Evolutionary conservation across 2,329 filamentous ascomycete species (phyloP).

Genomic region (Dothideomycetes sp.): DNA sequence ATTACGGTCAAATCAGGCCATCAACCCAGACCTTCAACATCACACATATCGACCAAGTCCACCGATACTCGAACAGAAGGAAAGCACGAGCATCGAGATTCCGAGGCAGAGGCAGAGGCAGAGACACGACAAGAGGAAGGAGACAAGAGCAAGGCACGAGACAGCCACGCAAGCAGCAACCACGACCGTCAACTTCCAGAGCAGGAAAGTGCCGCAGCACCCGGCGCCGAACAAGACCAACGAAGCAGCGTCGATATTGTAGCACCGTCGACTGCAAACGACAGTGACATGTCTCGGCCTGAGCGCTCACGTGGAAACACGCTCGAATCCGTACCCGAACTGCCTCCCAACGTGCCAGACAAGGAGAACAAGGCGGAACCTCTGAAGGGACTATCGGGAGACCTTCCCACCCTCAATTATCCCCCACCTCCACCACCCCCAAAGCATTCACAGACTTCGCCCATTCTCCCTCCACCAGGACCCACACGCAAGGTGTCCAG

Average conservation of each 20-base stretch:
- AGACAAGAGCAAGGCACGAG: slow-evolving; percentile 42
- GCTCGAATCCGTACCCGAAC: slow-evolving; percentile 10
- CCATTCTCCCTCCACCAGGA: slow-evolving; percentile 21
- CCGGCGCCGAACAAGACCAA: slow-evolving; percentile 16
- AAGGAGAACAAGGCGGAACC: slow-evolving; percentile 17
- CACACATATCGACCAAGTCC: slow-evolving; percentile 14
- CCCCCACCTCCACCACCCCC: slow-evolving; percentile 30
- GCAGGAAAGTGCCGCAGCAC: slow-evolving; percentile 8
- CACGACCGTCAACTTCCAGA: slow-evolving; percentile 16
- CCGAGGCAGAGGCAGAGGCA: slow-evolving; percentile 30
- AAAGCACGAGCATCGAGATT: slow-evolving; percentile 21
- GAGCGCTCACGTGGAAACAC: not conserved
- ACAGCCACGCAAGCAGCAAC: slow-evolving; percentile 45
- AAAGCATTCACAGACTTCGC: slow-evolving; percentile 3
- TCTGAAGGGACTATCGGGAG: slow-evolving; percentile 62
- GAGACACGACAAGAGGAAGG: too few relatives aligned
- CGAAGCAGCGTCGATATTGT: slow-evolving; percentile 18
- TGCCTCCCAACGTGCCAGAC: slow-evolving; percentile 18
- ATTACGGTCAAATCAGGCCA: not conserved
- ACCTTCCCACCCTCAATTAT: slow-evolving; percentile 54
- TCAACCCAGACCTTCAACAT: not conserved
- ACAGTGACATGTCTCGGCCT: slow-evolving; percentile 2
- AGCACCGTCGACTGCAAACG: not conserved
- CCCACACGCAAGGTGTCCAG: slow-evolving; percentile 66
- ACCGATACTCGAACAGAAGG: slow-evolving; percentile 20